These are phyloP conservation scores for Beta corolliflora DNA, from an alignment of 179 eudicot species.

Conservation along the genomic window DNA sequence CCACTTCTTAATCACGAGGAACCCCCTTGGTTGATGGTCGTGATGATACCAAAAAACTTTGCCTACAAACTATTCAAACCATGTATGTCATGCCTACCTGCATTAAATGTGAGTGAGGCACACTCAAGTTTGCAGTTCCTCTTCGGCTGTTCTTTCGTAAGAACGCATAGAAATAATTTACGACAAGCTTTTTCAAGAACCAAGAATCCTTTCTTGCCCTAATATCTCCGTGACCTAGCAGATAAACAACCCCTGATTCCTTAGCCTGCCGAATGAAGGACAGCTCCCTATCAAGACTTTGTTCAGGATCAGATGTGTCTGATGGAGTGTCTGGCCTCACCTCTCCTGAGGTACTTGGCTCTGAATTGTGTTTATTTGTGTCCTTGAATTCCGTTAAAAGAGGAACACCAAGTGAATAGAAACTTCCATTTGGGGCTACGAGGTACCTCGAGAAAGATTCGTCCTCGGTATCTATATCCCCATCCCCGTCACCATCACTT, in stretches of 20 bases:
- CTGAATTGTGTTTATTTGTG: slow-evolving; percentile 35
- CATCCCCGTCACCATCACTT: slow-evolving; percentile 77
- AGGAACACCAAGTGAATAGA: slow-evolving; percentile 76
- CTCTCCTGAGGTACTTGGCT: slow-evolving; percentile 60
- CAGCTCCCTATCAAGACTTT: slow-evolving; percentile 86
- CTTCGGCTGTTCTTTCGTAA: slow-evolving; percentile 90
- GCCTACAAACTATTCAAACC: slow-evolving; percentile 54
- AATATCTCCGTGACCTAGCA: slow-evolving; percentile 95
- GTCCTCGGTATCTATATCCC: slow-evolving; percentile 60
- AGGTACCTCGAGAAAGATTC: slow-evolving; percentile 53
- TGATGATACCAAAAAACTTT: slow-evolving; percentile 9
- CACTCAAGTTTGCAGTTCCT: slow-evolving; percentile 84
- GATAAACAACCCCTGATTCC: slow-evolving; percentile 93
- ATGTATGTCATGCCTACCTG: slow-evolving; percentile 99
- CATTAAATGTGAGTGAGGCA: slow-evolving; percentile 87
- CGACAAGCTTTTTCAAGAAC: slow-evolving; percentile 86
- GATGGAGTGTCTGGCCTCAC: slow-evolving; percentile 35
- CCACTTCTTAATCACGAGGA: background rate
- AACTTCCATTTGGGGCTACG: slow-evolving; percentile 83
- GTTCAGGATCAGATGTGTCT: slow-evolving; percentile 60
- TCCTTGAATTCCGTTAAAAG: slow-evolving; percentile 60
- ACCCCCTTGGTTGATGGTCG: slow-evolving; percentile 16
- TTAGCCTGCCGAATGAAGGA: slow-evolving; percentile 82
- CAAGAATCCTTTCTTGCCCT: slow-evolving; percentile 93
- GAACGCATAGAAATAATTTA: slow-evolving; percentile 92